phyloP scores from a whole-genome alignment of 2,329 filamentous ascomycete genomes.

The Trichophyton benhamiae region DNA sequence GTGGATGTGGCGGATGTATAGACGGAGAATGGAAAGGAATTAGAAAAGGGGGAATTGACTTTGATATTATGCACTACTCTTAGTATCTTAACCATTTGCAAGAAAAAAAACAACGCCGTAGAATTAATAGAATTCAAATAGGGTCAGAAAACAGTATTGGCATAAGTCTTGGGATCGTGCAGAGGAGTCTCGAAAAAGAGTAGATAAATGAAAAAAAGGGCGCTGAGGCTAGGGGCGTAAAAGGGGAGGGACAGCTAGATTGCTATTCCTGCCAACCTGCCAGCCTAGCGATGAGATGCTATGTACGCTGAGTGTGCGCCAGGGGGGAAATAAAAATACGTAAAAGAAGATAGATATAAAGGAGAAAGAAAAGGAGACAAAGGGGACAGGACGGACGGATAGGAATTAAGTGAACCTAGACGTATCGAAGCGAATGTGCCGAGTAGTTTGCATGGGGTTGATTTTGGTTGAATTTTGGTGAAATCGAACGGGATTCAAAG shows the following conservation, averaged over 20 bases:
- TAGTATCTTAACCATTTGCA: neutral
- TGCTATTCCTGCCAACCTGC: neutral
- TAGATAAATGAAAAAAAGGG: no score
- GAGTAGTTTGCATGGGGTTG: slow-evolving; percentile 3
- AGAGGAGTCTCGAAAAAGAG: neutral
- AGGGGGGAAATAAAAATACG: neutral
- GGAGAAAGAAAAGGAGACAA: neutral
- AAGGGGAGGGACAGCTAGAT: no score
- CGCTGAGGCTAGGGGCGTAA: no score
- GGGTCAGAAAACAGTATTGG: neutral
- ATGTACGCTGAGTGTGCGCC: slow-evolving; percentile 1
- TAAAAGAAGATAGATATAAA: slow-evolving; percentile 6
- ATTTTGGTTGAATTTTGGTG: neutral
- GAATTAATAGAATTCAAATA: neutral
- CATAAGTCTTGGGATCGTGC: slow-evolving; percentile 3
- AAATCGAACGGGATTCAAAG: neutral
- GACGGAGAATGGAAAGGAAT: neutral
- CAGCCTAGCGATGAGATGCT: neutral
- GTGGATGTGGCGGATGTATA: no score
- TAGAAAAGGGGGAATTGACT: neutral
- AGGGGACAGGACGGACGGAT: slow-evolving; percentile 9
- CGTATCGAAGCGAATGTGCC: slow-evolving; percentile 7
- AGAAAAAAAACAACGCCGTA: neutral
- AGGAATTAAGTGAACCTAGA: slow-evolving; percentile 11
- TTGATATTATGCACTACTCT: neutral